Base-by-base conservation (phyloP, 2,329 filamentous ascomycete species). In the Fusarium paranaense region DNA sequence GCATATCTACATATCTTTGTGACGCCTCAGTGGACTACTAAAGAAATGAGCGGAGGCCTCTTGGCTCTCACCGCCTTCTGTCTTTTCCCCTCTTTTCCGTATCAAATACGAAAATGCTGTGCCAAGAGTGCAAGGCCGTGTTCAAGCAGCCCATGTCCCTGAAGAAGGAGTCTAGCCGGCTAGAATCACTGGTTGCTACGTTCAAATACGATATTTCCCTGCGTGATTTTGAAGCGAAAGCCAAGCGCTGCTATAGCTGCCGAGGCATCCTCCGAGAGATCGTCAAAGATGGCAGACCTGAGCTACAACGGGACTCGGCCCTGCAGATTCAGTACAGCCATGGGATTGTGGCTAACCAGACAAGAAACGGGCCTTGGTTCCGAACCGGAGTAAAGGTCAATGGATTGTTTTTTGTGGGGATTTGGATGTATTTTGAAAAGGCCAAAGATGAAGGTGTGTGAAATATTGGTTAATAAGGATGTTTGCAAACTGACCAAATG, bases 101-200 rank as follows among this genome's bases (percentile, higher is more conserved):
- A 22, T 27, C 32, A 7, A 16, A 7, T n/a, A 42, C 25, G 50
- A 67, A 40, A 27, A 66, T 66, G 64, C 22, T 62, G 18, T 66
- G 64, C 11, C n/a, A 18, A 30, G 64, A 62, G 30, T 66, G 64
- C 47, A 62, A 66, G 18, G 20, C 47, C 14, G 22, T 67, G 8
- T 59, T 67, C 25, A 52, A 37, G 1, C 60, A 64, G n/a, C 60
- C 65, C 14, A 16, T 64, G 5, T 20, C 40, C 4, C 32, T 64
- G 27, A 35, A 52, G 8, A 40, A 59, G 22, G 50, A 67, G 33
- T 10, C 30, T 6, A 33, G 52, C 32, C 52, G 59, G 35, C 32
- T 59, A 16, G 65, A 67, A 5, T 54, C 20, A 11, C 50, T 61
- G 25, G 11, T 14, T n/a, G 10, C 60, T 7, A 16, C 30, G 4